Conservation (phyloP, 768 basidiomycete species). For the Boletus rubroflammeus region DNA sequence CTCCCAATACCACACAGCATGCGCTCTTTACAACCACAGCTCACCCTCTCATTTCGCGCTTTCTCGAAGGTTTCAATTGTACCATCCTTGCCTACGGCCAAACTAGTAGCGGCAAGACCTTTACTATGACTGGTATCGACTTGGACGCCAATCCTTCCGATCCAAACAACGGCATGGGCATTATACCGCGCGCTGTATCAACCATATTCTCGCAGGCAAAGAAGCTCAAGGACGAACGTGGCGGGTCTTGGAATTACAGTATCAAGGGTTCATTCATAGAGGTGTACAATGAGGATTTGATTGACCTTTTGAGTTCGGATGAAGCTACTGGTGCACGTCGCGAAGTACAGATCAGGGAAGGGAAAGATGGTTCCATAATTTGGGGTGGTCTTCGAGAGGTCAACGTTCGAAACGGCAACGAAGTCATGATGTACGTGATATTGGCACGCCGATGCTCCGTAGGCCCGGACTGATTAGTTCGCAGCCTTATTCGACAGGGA, state of each 20-base stretch:
- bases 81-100: conserved; percentile 47
- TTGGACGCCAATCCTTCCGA: conserved; percentile 84
- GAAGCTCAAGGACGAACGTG: conserved; percentile 74
- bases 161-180: conserved; percentile 82
- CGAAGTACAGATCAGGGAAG: conserved; percentile 94
- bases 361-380: conserved; percentile 93
- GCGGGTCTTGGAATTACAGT: conserved; percentile 68
- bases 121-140: conserved; percentile 96
- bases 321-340: conserved; percentile 64
- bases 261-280: conserved; percentile 94
- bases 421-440: conserved; percentile 85
- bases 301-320: conserved; percentile 84
- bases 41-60: conserved; percentile 79
- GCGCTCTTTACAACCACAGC: conserved; percentile 83
- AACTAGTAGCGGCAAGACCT: conserved; percentile 40
- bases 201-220: conserved; percentile 79
- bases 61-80: conserved; percentile 94
- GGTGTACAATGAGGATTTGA: conserved; percentile 98
- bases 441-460: conserved; percentile 4
- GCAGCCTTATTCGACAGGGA: conserved; percentile 82
- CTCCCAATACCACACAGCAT: conserved; percentile 80
- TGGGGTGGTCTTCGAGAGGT: conserved; percentile 96
- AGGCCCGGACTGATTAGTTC: conserved; percentile 22
- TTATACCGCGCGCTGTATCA: conserved; percentile 91
- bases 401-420: conserved; percentile 72